Base-by-base conservation (phyloP, 2,329 filamentous ascomycete species). In the Calonectria ilicicola region DNA sequence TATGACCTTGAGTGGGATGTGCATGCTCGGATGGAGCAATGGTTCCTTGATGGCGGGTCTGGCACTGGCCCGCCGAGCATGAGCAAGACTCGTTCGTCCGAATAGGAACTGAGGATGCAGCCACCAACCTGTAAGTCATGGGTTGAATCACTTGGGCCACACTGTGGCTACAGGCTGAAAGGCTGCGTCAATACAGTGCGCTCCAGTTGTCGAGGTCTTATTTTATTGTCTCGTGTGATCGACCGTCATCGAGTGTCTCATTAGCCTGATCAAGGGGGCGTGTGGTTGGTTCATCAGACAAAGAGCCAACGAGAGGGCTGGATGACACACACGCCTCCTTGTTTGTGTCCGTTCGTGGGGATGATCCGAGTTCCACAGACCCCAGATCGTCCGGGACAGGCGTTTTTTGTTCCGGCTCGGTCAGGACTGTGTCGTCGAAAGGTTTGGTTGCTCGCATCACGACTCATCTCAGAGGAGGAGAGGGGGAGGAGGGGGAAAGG, bases 381-480 rank as follows among this genome's bases (percentile, higher is more conserved):
- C 47, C 69, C 69, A 65, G 69, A 70, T 70, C 58, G 65, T 7
- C 65, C 44, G 68, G 68, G 53, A 66, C 51, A 56, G 65, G 46
- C 47, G 69, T 64, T 67, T 21, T 58, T 47, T 65, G 35, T 64
- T 42, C 58, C 32, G 27, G 29, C 38, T 38, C 8, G 17, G 44
- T 65, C 56, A n/a, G 44, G 46, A 67, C 21, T 35, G 23, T 26
- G 38, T 32, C 53, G 42, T 40, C 23, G 56, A 51, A 46, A 51
- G 46, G 29, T 29, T 23, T 10, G 10, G n/a, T 17, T 46, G 42
- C 32, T 44, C 26, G 19, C 26, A 47, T 58, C 51, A 47, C 27
- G 47, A 58, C 49, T 27, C 60, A 26, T 21, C 35, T 58, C 5
- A 51, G 47, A 35, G 32, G 32, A 35, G 44, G 44, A 47, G 44